A percentile compares a stretch with the other conserved stretches of the same genome.
Conservation (phyloP, 352 stramenopile species). For the Phytophthora crassamura region DNA sequence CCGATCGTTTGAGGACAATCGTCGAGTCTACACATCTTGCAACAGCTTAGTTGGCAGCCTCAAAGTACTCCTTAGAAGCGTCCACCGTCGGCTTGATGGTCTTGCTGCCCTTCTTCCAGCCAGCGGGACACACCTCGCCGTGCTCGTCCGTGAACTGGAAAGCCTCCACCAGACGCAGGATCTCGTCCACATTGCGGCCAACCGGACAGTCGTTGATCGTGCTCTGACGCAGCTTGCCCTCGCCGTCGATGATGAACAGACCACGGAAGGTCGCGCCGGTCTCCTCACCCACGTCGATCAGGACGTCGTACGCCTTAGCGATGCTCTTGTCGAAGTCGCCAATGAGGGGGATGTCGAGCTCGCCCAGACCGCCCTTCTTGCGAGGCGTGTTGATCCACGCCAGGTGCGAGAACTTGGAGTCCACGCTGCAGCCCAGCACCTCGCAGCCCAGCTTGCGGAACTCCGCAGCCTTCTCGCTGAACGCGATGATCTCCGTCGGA, state of each 20-base stretch:
- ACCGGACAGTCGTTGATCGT: conserved; percentile 91
- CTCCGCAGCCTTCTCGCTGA: conserved; percentile 75
- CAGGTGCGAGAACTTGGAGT: conserved; percentile 90
- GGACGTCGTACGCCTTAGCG: conserved; percentile 78
- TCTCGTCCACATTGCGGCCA: conserved; percentile 90
- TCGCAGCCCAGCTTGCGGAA: conserved; percentile 78
- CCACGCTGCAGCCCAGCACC: conserved; percentile 79
- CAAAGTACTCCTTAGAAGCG: conserved; percentile 81
- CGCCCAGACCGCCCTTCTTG: conserved; percentile 89
- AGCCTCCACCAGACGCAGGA: conserved; percentile 87
- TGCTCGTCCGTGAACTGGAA: conserved; percentile 93
- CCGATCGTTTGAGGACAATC: neutral
- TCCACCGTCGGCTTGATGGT: conserved; percentile 87
- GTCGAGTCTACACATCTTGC: neutral
- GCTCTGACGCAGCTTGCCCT: conserved; percentile 83
- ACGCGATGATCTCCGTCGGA: conserved; percentile 91
- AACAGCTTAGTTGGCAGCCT: conserved; percentile 28
- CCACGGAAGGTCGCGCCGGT: conserved; percentile 80
- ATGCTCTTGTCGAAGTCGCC: conserved; percentile 90
- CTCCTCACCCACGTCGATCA: conserved; percentile 66
- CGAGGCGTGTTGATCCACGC: conserved; percentile 89
- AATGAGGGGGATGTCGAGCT: conserved; percentile 91
- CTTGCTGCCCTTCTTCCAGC: conserved; percentile 90
- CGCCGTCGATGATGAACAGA: conserved; percentile 91
- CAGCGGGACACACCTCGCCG: conserved; percentile 89